Conservation (phyloP, 208 protist genomes). For the Wallacemonas collosoma region DNA sequence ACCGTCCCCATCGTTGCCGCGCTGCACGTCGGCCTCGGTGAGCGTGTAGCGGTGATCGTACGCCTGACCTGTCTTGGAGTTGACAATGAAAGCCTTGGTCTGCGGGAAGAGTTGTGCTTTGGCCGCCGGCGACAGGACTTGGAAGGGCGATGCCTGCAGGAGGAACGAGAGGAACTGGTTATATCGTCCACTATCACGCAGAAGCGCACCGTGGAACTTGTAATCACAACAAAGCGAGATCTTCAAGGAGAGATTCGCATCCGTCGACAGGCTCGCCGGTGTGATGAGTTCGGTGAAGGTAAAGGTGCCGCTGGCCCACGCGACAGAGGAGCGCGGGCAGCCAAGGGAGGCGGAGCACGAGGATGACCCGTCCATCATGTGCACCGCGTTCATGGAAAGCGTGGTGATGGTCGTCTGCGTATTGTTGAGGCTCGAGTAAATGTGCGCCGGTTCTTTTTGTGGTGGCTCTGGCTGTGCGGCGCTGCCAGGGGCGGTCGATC, state of each 20-base stretch:
- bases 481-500: no score
- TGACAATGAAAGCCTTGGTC: conserved; percentile 35
- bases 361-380: conserved; percentile 18
- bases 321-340: conserved; percentile 80
- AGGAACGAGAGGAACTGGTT: conserved; percentile 68
- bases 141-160: conserved; percentile 82
- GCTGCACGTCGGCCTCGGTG: conserved; percentile 39
- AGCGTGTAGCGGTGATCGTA: conserved; percentile 43
- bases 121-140: conserved; percentile 54
- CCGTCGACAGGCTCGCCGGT: conserved; percentile 54
- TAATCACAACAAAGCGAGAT: conserved; percentile 87
- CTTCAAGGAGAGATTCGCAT: conserved; percentile 59
- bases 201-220: conserved; percentile 60
- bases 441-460: not conserved
- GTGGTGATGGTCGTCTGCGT: conserved; percentile 9
- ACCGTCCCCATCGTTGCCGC: conserved; percentile 71
- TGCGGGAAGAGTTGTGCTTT: conserved; percentile 74
- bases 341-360: conserved; percentile 45
- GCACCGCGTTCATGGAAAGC: conserved; percentile 14
- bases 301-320: conserved; percentile 83
- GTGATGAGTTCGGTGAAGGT: conserved; percentile 58
- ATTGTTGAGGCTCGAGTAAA: not conserved
- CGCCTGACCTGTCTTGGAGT: conserved; percentile 27
- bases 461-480: not conserved
- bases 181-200: conserved; percentile 64